A percentile compares a stretch with the other conserved stretches of the same genome.
These are phyloP conservation scores for Pseudoneurospora amorphoporcata DNA, from an alignment of 495 filamentous ascomycete species.

Conservation along the genomic window DNA sequence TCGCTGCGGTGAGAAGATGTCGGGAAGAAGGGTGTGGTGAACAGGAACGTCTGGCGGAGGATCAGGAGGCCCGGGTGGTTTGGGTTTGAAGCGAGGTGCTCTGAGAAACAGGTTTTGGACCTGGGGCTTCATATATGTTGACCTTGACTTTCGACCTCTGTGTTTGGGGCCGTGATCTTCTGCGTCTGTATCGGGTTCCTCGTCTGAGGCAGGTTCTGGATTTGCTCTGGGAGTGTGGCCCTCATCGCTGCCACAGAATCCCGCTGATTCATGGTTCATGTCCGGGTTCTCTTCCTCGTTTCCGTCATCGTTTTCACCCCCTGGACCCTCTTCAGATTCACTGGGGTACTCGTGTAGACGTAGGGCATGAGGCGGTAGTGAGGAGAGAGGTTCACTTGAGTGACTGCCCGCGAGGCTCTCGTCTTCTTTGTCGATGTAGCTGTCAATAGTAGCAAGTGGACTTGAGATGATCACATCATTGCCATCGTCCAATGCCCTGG, in stretches of 20 bases:
- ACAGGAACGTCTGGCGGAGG: not conserved
- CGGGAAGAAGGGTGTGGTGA: slow-evolving; percentile 12
- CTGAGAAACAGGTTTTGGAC: slow-evolving; percentile 23
- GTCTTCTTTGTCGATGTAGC: not conserved
- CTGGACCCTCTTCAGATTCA: not conserved
- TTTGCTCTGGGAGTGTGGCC: not conserved
- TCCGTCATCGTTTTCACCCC: not conserved
- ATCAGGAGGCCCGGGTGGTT: slow-evolving; percentile 17
- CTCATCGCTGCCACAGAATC: not conserved
- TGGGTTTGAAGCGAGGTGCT: slow-evolving; percentile 34
- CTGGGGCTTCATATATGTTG: not conserved
- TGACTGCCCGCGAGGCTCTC: not conserved
- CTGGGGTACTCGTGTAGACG: not conserved
- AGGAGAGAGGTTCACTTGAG: not conserved
- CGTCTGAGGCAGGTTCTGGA: not conserved
- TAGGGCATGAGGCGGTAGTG: not conserved
- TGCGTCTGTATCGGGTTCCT: not conserved
- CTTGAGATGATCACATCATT: not conserved
- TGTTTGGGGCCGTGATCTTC: slow-evolving; percentile 6
- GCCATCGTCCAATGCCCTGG: not conserved
- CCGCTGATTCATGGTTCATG: not conserved
- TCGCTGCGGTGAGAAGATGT: slow-evolving; percentile 35
- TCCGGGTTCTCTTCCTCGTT: not conserved
- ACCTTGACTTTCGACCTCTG: not conserved
- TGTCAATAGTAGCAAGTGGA: not conserved